Base-by-base conservation (phyloP, 495 filamentous ascomycete genomes). In the Aeminium ludgeri region DNA sequence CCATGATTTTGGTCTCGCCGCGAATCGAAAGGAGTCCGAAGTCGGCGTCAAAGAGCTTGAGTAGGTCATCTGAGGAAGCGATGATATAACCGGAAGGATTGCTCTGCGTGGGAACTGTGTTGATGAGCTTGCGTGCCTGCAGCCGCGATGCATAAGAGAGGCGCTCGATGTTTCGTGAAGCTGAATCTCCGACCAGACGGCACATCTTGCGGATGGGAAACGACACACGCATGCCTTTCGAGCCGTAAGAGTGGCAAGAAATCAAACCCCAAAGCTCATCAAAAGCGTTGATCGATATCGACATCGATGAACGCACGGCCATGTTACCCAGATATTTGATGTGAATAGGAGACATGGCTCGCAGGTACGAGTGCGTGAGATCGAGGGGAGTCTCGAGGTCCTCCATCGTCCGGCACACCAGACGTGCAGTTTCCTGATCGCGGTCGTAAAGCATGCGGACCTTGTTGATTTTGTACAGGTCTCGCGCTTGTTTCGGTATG, bases 151-250 rank as follows among this genome's bases (percentile, higher is more conserved):
- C 78, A 51, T 91, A 93, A 0, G 82, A 89, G 2, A 94, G 67
- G 18, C 86, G 72, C 54, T 94, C 86, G 28, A 96, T 84, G 48
- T 91, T 94, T 36, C 81, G 65, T 2, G 86, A 89, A 2, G 82
- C 82, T 0, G 73, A 81, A 47, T 96, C 87, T 3, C 86, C 83
- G 19, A 96, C 70, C 12, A 94, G 61, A n/a, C 84, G 73, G 55
- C 87, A 95, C 78, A 96, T 85, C 59, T 91, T 93, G 11, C 86
- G 71, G 30, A 93, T 80, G 0, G 86, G 85, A 51, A 94, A 94
- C 0, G 82, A 78, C 2, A 95, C 85, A 27, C 87, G 68, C 84
- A 89, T 93, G 1, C 84, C 82, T 13, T 68, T 65, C 0, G 65
- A 46, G 5, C 76, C 84, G 53, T 94, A 91, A 1, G 76, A 72